Percentiles rank a stretch among this genome's conserved stretches.
phyloP scores from a whole-genome alignment of 2,329 filamentous ascomycete genomes.

The Aspergillus flavus region DNA sequence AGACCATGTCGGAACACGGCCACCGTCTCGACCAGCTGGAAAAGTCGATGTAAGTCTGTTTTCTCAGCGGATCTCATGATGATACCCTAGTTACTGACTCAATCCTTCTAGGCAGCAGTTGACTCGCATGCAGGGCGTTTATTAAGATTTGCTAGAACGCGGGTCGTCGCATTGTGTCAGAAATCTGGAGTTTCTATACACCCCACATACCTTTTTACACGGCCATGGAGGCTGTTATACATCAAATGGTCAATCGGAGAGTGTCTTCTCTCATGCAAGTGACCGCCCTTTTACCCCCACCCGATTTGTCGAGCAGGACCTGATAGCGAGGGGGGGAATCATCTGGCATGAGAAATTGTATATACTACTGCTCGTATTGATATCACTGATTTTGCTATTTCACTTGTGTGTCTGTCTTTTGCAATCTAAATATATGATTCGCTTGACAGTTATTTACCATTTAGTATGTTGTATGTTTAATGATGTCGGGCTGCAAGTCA shows the following conservation, averaged over 20 bases:
- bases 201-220: neutral
- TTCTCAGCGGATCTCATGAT: neutral
- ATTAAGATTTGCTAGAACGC: neutral
- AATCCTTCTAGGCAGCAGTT: neutral
- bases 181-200: neutral
- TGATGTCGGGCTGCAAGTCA: too few relatives aligned
- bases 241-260: neutral
- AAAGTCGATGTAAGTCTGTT: constrained; percentile 25
- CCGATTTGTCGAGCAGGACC: constrained; percentile 14
- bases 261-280: neutral
- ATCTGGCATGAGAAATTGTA: neutral
- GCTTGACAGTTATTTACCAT: too few relatives aligned
- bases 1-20: constrained; percentile 26
- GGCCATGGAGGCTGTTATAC: neutral
- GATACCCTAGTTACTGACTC: neutral
- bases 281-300: constrained; percentile 6
- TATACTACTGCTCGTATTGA: constrained; percentile 7
- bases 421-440: too few relatives aligned
- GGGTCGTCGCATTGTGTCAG: neutral
- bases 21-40: constrained; percentile 31
- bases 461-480: too few relatives aligned
- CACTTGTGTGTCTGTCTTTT: too few relatives aligned
- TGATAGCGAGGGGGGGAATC: constrained; percentile 9
- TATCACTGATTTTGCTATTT: neutral
- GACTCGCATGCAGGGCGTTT: neutral